These are phyloP conservation scores for Protomyces gravidus DNA, from an alignment of 1,139 yeast genomes.

Conservation along the genomic window DNA sequence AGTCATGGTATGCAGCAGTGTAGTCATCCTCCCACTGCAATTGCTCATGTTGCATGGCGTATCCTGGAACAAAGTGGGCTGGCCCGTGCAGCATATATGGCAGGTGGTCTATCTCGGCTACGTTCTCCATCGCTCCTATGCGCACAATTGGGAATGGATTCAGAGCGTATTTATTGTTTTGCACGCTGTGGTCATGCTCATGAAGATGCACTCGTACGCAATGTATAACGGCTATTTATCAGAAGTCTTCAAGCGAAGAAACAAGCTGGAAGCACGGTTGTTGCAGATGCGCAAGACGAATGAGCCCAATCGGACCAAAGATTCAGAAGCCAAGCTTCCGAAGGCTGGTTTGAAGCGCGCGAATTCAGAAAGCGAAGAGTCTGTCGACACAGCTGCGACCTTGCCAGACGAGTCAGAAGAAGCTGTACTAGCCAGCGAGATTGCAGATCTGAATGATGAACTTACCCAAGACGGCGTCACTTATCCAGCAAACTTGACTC, in stretches of 20 bases:
- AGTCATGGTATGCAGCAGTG: conserved; percentile 45
- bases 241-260: conserved; percentile 46
- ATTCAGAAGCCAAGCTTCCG: background rate
- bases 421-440: conserved; percentile 43
- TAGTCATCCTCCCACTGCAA: conserved; percentile 52
- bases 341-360: background rate
- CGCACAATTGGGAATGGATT: conserved; percentile 54
- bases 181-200: conserved; percentile 77
- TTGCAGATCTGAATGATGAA: conserved; percentile 62
- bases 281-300: conserved; percentile 6
- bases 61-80: conserved; percentile 54
- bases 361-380: background rate
- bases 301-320: background rate
- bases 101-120: conserved; percentile 40
- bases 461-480: conserved; percentile 42
- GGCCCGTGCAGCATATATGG: conserved; percentile 49
- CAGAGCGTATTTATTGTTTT: conserved; percentile 75
- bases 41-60: conserved; percentile 42
- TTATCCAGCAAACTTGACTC: conserved; percentile 71
- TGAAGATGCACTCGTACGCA: conserved; percentile 91
- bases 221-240: conserved; percentile 86
- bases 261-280: conserved; percentile 29
- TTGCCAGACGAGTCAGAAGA: conserved; percentile 25
- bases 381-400: background rate
- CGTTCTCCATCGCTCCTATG: conserved; percentile 20